Percentiles rank a stretch among this genome's conserved stretches.
phyloP scores from a whole-genome alignment of 1,139 yeast species.

The Yamadazyma sp. region DNA sequence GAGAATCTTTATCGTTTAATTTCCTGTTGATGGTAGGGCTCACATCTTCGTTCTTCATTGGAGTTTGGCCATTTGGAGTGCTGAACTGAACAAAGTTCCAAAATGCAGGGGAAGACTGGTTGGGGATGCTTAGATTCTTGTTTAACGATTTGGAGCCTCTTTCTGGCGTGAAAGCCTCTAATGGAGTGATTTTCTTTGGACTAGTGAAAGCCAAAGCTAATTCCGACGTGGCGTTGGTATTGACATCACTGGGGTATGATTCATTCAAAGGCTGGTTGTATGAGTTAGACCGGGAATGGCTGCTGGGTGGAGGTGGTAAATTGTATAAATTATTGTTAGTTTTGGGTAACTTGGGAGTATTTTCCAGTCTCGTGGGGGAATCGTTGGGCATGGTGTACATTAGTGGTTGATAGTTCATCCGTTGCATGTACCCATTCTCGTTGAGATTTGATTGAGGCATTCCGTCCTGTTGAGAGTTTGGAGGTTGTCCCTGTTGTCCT shows the following conservation, averaged over 20 bases:
- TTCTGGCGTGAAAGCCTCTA: conserved; percentile 84
- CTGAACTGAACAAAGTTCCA: conserved; percentile 81
- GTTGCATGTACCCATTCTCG: conserved; percentile 6
- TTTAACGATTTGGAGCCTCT: conserved; percentile 51
- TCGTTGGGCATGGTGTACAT: conserved; percentile 17
- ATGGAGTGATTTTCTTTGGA: conserved; percentile 60
- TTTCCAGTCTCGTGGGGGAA: conserved; percentile 34
- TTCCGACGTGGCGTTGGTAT: conserved; percentile 27
- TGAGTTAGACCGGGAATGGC: conserved; percentile 29
- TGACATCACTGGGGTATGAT: conserved; percentile 14
- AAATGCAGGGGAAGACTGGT: conserved; percentile 67
- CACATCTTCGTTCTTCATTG: conserved; percentile 37
- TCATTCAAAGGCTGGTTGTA: conserved; percentile 20
- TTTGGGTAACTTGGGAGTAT: conserved; percentile 40
- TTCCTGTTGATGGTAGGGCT: conserved; percentile 43
- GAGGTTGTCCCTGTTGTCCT: background rate
- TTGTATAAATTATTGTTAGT: conserved; percentile 30
- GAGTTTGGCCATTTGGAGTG: conserved; percentile 59
- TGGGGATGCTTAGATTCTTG: conserved; percentile 22
- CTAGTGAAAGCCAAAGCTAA: conserved; percentile 43
- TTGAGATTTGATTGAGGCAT: conserved; percentile 3
- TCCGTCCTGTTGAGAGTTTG: background rate
- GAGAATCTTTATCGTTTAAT: conserved; percentile 17
- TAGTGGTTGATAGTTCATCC: conserved; percentile 12
- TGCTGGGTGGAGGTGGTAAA: conserved; percentile 36